Base-by-base conservation (phyloP, 371 early-diverging fungal genomes). In the Blakeslea trispora region DNA sequence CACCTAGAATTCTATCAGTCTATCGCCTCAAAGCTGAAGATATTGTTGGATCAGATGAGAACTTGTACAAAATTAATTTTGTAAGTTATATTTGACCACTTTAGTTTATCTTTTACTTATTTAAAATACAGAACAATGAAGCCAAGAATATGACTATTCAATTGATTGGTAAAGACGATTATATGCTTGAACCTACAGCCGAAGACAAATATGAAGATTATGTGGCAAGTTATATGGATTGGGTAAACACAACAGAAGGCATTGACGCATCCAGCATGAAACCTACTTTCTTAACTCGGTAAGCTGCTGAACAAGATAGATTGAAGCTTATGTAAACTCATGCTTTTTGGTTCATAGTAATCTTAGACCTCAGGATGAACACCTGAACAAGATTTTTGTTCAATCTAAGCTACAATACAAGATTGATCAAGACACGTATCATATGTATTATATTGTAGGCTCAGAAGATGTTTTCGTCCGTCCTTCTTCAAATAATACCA, bases 151-250 rank as follows among this genome's bases (percentile, higher is more conserved):
- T 96, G 81, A 87, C 94, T 2, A 87, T 95, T 32, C 94, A 94
- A 68, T 64, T 95, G 44, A 66, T 97, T 43, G 84, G 85, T 42
- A 93, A 91, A 67, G 91, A 95, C 49, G 96, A 96, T 56, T 84
- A 90, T 39, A 84, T 88, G 55, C 59, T 88, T 17, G 90, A 90
- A 49, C 82, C 81, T 9, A 88, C 92, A 11, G 83, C 88, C 18
- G 94, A 95, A 64, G 96, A 95, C 65, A 84, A 84, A 42, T 97
- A 96, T 87, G 91, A 92, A 19, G 83, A 92, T 61, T 97, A 96
- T 55, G 92, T 96, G 19, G 94, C 95, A 61, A 90, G 90, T 56
- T 97, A 92, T 61, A 92, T 95, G 71, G 74, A 85, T 49, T 75
- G 79, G 79, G 73, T 86, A 50, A 85, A 86, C 41, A 83, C 87